A percentile compares a stretch with the other conserved stretches of the same genome.
phyloP scores from a whole-genome alignment of 345 rosid species.

The Hypericum perforatum region DNA sequence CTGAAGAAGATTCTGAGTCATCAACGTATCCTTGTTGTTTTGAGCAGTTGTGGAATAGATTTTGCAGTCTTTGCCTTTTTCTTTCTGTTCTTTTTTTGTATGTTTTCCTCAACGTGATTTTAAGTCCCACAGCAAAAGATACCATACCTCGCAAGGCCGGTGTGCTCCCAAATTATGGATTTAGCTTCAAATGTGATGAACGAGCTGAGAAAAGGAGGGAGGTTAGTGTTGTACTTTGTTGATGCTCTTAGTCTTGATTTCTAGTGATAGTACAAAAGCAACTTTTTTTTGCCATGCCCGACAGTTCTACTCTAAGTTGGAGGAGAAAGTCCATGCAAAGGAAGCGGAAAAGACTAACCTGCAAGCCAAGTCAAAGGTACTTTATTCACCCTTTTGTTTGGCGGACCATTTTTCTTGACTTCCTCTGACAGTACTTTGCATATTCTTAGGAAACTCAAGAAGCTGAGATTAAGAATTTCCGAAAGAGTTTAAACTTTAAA shows the following conservation, averaged over 20 bases:
- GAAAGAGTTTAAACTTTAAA: conserved; percentile 89
- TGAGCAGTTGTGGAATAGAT: conserved; percentile 14
- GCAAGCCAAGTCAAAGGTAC: conserved; percentile 95
- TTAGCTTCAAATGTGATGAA: conserved; percentile 92
- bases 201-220: conserved; percentile 98
- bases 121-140: conserved; percentile 57
- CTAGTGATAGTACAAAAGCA: conserved; percentile 6
- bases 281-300: conserved; percentile 8
- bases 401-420: conserved; percentile 1
- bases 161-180: conserved; percentile 90
- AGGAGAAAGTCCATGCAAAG: conserved; percentile 92
- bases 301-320: conserved; percentile 91
- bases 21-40: conserved; percentile 51
- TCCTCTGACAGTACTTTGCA: conserved; percentile 3
- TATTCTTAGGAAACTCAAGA: conserved; percentile 79
- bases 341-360: conserved; percentile 64
- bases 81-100: not conserved
- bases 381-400: not conserved
- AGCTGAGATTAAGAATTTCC: conserved; percentile 80
- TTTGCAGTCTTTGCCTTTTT: conserved; percentile 11
- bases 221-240: conserved; percentile 37
- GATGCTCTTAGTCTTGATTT: conserved; percentile 4
- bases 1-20: conserved; percentile 55
- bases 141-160: conserved; percentile 54
- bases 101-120: conserved; percentile 1